These are phyloP conservation scores for Leishmania guyanensis DNA, from an alignment of 208 protist genomes.

Conservation along the genomic window DNA sequence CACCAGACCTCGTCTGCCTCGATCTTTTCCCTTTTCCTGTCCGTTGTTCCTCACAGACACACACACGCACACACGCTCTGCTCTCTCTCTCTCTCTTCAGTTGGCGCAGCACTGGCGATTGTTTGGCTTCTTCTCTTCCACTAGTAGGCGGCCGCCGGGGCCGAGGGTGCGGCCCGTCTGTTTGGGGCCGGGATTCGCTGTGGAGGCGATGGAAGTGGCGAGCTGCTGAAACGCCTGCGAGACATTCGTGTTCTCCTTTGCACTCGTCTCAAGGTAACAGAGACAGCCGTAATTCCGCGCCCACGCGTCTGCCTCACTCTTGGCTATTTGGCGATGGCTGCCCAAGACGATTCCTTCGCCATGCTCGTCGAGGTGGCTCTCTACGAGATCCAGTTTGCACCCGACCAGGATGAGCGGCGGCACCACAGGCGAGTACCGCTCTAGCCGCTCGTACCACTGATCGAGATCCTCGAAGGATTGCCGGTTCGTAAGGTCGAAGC, in stretches of 20 bases:
- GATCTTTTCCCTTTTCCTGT: neutral
- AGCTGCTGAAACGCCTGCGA: conserved; percentile 84
- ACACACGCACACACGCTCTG: neutral
- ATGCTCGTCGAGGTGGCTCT: conserved; percentile 48
- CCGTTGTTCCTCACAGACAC: neutral
- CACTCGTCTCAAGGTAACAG: conserved; percentile 89
- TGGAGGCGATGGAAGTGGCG: conserved; percentile 67
- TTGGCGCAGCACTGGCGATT: conserved; percentile 31
- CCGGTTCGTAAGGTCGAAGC: conserved; percentile 97
- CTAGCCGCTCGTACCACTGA: conserved; percentile 76
- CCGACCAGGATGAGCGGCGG: conserved; percentile 86
- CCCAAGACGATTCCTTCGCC: conserved; percentile 74
- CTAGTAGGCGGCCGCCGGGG: conserved; percentile 28
- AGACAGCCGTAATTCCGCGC: conserved; percentile 70
- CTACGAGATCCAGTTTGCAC: conserved; percentile 86
- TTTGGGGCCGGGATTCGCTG: conserved; percentile 36
- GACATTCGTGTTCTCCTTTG: conserved; percentile 90
- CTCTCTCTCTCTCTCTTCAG: conserved; percentile 7
- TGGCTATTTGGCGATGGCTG: conserved; percentile 73
- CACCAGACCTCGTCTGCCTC: neutral
- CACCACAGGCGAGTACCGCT: conserved; percentile 57
- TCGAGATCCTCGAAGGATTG: conserved; percentile 89
- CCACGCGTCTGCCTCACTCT: conserved; percentile 86
- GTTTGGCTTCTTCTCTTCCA: conserved; percentile 19
- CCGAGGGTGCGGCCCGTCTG: conserved; percentile 26